Evolutionary conservation across 2,329 filamentous ascomycete species (phyloP), one percentile per base, ranked within the genome.

Genomic region (Cordyceps militaris): DNA sequence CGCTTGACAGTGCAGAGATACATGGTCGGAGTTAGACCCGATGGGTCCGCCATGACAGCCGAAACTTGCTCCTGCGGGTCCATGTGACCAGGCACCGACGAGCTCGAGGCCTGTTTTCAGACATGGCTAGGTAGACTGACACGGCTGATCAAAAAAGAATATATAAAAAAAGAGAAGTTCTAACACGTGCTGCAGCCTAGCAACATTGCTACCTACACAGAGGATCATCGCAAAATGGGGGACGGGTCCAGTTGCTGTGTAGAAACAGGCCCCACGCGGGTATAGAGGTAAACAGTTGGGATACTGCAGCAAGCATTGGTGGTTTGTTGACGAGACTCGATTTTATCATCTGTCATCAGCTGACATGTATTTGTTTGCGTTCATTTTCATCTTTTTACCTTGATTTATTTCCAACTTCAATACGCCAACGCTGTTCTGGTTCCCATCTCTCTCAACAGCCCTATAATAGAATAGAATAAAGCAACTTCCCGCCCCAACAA

Each of bases 41-140:
- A 13, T 11, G 28, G 32, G 10, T 5, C 40, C 28, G 8, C 7
- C 8, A 9, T 13, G 21, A 46, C 51, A 24, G 1, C 0, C n/a
- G 28, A n/a, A 44, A 54, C 40, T 24, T 54, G 2, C 24, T 10
- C 10, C 11, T n/a, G 5, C 32, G 50, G 24, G 23, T 23, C n/a
- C 50, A 43, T 43, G 50, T 53, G 50, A 53, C 50, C 50, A 9
- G n/a, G n/a, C n/a, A n/a, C n/a, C n/a, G n/a, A n/a, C n/a, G n/a
- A n/a, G n/a, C n/a, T n/a, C n/a, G n/a, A n/a, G n/a, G n/a, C n/a
- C n/a, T n/a, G n/a, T n/a, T n/a, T n/a, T n/a, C n/a, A n/a, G n/a
- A n/a, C n/a, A n/a, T n/a, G n/a, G n/a, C n/a, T n/a, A n/a, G n/a
- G n/a, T n/a, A n/a, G n/a, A n/a, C n/a, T n/a, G n/a, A n/a, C n/a